Evolutionary conservation across 1,284 basidiomycete genomes (phyloP), one percentile per base, ranked within the genome.

Genomic region (Agaricales sp.): DNA sequence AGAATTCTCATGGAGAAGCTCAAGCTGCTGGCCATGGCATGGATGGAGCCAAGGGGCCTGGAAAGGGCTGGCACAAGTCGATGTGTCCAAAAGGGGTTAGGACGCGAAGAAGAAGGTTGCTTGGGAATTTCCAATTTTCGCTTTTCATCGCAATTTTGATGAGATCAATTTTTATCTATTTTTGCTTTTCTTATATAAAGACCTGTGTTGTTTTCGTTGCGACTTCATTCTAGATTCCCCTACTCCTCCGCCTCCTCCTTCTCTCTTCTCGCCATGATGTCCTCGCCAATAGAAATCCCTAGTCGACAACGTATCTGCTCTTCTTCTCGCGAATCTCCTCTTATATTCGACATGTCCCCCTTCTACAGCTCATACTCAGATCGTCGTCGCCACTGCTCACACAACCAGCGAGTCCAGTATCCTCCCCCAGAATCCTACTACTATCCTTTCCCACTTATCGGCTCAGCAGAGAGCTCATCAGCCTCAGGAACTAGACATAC

Each of bases 361-460:
- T 41, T 41, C 39, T 41, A 41, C 39, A n/a, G n/a, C n/a, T n/a
- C n/a, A n/a, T n/a, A n/a, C n/a, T 20, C 39, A 18, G 39, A 41
- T 18, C 39, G 39, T 18, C 18, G 19, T 16, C 18, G 39, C 39
- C 39, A 41, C 8, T 41, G 39, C 18, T 4, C 39, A n/a, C 39
- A 41, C 16, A 6, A 6, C 8, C n/a, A n/a, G n/a, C n/a, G n/a
- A 6, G 19, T 41, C 18, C 39, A 20, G 8, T n/a, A n/a, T n/a
- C 39, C 8, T 41, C 39, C 39, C 8, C 8, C 18, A 41, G 39
- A 41, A 6, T 41, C 39, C 19, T 16, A 41, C 18, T 41, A 41
- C 39, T 41, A 41, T 41, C 19, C 39, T 41, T 41, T 41, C 18
- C 39, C 39, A 16, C 4, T 16, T 20, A 41, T 41, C 16, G 39